phyloP scores from a whole-genome alignment of 2,329 filamentous ascomycete genomes.

The Chalara sp. region DNA sequence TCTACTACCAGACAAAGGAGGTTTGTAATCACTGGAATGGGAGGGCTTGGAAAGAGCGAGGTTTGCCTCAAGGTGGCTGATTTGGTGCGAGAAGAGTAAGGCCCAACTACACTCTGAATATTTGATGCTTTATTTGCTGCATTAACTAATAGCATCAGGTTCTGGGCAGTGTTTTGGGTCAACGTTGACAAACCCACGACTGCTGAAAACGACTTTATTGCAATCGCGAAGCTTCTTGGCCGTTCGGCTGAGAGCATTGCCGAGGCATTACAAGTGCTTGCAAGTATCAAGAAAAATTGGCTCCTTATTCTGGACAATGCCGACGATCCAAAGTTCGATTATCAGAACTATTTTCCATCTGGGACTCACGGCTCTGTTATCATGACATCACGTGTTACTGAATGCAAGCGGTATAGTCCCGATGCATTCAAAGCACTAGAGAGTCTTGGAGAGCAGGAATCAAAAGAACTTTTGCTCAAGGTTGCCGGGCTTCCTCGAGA shows the following conservation, averaged over 20 bases:
- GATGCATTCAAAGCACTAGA: constrained; percentile 21
- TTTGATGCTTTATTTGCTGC: too few relatives aligned
- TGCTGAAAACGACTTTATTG: constrained; percentile 6
- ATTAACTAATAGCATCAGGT: too few relatives aligned
- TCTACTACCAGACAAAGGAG: constrained; percentile 8
- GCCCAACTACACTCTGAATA: too few relatives aligned
- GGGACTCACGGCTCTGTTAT: constrained; percentile 29
- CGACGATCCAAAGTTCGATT: constrained; percentile 30
- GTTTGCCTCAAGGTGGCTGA: constrained; percentile 14
- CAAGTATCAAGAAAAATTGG: constrained; percentile 21
- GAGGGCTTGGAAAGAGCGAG: constrained; percentile 18
- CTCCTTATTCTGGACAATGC: constrained; percentile 36
- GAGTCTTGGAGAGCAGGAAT: constrained; percentile 22
- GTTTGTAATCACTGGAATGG: constrained; percentile 18
- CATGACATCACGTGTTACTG: constrained; percentile 32
- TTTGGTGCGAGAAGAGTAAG: constrained; percentile 15
- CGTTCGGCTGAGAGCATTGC: constrained; percentile 4
- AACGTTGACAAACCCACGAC: too few relatives aligned
- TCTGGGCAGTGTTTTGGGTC: too few relatives aligned
- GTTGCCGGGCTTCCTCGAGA: constrained; percentile 3
- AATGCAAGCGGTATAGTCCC: constrained; percentile 24
- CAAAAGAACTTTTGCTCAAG: constrained; percentile 24
- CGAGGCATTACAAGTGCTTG: constrained; percentile 16
- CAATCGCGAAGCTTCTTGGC: constrained; percentile 9
- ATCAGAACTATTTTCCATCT: constrained; percentile 26